Evolutionary conservation across 2,329 filamentous ascomycete species (phyloP), one percentile per base, ranked within the genome.

Genomic region (Metarhizium brunneum): DNA sequence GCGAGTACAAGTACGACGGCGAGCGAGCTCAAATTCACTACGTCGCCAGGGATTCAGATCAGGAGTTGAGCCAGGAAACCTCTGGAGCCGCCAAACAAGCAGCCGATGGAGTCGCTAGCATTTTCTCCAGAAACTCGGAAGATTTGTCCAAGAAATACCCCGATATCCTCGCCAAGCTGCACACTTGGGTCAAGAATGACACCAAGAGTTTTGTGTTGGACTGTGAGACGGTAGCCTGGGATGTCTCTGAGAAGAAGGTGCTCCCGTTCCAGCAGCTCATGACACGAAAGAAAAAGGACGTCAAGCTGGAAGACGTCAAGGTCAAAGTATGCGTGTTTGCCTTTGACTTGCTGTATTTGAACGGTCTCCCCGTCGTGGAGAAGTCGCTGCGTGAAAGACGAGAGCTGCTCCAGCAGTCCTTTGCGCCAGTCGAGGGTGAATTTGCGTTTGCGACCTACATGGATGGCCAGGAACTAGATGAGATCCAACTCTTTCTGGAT

Each of bases 1-100:
- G 94, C 73, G 94, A 99, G 69, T 99, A 95, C 79, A 99, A 99
- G 71, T 99, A 99, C 66, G 94, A 99, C 65, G 94, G 94, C 51
- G 94, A 99, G 71, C 82, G 94, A 67, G 94, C 94, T n/a, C 94
- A 99, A 68, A 97, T 99, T 52, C 94, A 99, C 69, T 99, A 95
- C 63, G 90, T 97, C 36, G 86, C 92, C 4, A 89, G 90, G 59
- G 88, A 92, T 59, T 82, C 88, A 10, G 76, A 83, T 2, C 76
- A 87, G 57, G 79, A 90, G 54, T 86, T 90, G 62, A 80, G 81
- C 56, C 81, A 86, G 50, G 78, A 82, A 40, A 74, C 80, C 1
- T 74, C 77, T 11, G 73, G 81, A 6, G 83, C 83, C 7, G 79
- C 84, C 45, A 85, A 84, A 59, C 87, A 90, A 58, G 74, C 80